Evolutionary conservation across 163 green algal genomes (phyloP).

Genomic region (Scenedesmus sp.): DNA sequence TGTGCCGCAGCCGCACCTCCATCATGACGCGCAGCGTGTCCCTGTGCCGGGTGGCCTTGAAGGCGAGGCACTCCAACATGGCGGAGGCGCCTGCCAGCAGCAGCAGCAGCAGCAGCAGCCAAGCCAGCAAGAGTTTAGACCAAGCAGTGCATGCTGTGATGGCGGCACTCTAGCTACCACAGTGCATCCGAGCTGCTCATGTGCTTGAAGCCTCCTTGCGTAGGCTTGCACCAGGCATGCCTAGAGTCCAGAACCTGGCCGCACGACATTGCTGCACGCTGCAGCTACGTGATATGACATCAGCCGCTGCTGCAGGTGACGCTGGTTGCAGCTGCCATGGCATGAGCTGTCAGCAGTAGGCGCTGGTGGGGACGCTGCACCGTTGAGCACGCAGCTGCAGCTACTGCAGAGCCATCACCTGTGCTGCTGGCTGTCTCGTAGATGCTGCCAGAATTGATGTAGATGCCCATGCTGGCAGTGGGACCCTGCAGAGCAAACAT

Average conservation of each 20-base stretch:
- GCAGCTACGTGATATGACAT: neutral
- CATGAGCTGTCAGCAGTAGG: neutral
- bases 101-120: conserved; percentile 24
- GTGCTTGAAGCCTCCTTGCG: neutral
- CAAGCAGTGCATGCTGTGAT: neutral
- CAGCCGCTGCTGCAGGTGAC: too few relatives aligned
- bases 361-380: neutral
- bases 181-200: too few relatives aligned
- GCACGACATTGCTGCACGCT: too few relatives aligned
- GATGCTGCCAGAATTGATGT: conserved; percentile 91
- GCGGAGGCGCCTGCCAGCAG: conserved; percentile 82
- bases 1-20: conserved; percentile 52
- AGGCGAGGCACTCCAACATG: conserved; percentile 96
- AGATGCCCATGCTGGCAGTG: conserved; percentile 93
- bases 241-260: too few relatives aligned
- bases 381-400: conserved; percentile 9
- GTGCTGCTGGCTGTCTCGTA: conserved; percentile 83
- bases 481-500: conserved; percentile 77
- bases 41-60: conserved; percentile 90
- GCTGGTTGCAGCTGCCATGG: neutral
- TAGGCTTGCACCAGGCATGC: neutral
- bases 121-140: neutral
- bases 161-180: neutral
- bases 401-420: conserved; percentile 56
- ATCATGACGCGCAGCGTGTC: conserved; percentile 76